Evolutionary conservation across 768 basidiomycete genomes (phyloP), one percentile per base, ranked within the genome.

Genomic region (Lactarius trivialis): DNA sequence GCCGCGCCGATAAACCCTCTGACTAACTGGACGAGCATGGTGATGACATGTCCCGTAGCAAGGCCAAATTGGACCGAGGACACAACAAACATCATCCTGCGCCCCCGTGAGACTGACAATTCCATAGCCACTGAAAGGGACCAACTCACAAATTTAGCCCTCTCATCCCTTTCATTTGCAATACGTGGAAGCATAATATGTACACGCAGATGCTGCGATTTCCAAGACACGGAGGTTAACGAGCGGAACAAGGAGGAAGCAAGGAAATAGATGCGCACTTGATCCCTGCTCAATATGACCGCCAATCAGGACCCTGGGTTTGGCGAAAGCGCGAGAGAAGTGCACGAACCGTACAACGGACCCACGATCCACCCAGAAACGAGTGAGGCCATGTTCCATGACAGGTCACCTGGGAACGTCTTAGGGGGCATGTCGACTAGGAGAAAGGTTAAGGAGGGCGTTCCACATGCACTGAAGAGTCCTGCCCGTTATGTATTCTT

Each of bases 41-140:
- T 61, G 37, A 45, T 32, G 49, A 53, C 48, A 12, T 64, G 63
- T 17, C 60, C 63, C 14, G 63, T 64, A 1, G 60, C n/a, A 11
- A 64, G 39, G 12, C 30, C 28, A 19, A 64, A 64, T 52, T 64
- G 63, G 3, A 41, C 11, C 19, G n/a, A 15, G 26, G 63, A 45
- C 17, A 60, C 58, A 9, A 50, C 37, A 17, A 64, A 15, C 60
- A 64, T 48, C 28, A 45, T 17, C 33, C 63, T 64, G 41, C 11
- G 9, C 6, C 9, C 36, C 6, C 14, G 28, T 61, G 32, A 57
- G 43, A 43, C 28, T 15, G 26, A 28, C 24, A 34, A 3, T 11
- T 17, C 36, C 17, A 32, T 33, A 17, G 55, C 39, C 8, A 33
- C 21, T 17, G 30, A 19, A 34, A 4, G 11, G 15, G 14, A 14